Base-by-base conservation (phyloP, 257 asterid genomes). In the Penstemon newberryi region DNA sequence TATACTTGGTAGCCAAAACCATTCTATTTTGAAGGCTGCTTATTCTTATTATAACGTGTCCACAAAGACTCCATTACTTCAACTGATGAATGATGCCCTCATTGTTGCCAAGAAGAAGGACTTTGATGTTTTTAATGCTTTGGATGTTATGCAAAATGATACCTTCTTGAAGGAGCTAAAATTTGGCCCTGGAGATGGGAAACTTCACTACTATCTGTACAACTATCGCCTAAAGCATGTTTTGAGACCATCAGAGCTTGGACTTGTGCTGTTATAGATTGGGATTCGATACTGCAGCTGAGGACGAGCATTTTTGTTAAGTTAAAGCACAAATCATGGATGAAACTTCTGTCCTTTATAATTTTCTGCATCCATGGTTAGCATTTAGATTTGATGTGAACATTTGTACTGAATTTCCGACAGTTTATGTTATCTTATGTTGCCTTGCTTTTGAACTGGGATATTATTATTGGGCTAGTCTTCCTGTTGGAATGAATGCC, bases 101-200 rank as follows among this genome's bases (percentile, higher is more conserved):
- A 79, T 85, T 49, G 79, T 87, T 66, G 96, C 98, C 37, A 91
- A 91, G 82, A 86, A 78, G 86, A 82, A 85, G 73, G 88, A 84
- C 4, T 89, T 78, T 25, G 98, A 89, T 62, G 98, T 91, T 46
- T 91, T 89, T 73, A 89, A 89, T 42, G 94, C 98, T n/a, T 68
- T 91, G 75, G 96, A 91, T 80, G 94, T 87, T 40, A 91, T 91
- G 98, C 82, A 87, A 36, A 91, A 91, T 4, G 93, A 83, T 46
- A 53, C 76, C 50, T 87, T 89, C 84, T 73, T 91, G 84, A 89
- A 91, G 88, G 96, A 89, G 83, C 91, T 91, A 60, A 91, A 91
- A 70, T 89, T 91, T 76, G 96, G 95, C 10, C 94, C 86, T 0
- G 98, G 98, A 8, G 96, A 87, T 67, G 96, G 96, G 68, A 85